Percentiles rank a stretch among this genome's conserved stretches.
Evolutionary conservation across 805 yeast species (phyloP).

Genomic region (Torulaspora maleeae): DNA sequence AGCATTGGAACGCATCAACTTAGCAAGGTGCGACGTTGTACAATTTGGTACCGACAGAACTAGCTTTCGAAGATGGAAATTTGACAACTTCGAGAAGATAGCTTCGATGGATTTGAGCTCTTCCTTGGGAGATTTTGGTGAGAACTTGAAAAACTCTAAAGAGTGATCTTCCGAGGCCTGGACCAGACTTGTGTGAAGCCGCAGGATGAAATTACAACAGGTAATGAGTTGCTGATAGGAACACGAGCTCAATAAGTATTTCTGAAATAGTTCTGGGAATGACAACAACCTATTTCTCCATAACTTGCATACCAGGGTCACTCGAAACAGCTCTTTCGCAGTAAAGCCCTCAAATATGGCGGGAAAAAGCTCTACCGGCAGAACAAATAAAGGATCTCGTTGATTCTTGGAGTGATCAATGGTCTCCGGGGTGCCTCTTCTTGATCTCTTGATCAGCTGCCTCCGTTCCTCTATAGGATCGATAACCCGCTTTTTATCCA

Average conservation of each 20-base stretch:
- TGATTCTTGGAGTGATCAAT: not conserved
- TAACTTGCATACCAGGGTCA: slow-evolving; percentile 19
- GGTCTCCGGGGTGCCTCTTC: not conserved
- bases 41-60: slow-evolving; percentile 21
- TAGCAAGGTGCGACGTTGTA: slow-evolving; percentile 18
- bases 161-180: not conserved
- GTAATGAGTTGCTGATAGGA: slow-evolving; percentile 16
- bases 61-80: slow-evolving; percentile 14
- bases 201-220: slow-evolving; percentile 18
- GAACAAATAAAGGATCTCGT: slow-evolving; percentile 17
- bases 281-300: slow-evolving; percentile 22
- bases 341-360: slow-evolving; percentile 18
- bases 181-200: not conserved
- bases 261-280: slow-evolving; percentile 21
- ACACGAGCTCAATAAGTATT: slow-evolving; percentile 15
- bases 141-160: slow-evolving; percentile 16
- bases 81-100: slow-evolving; percentile 14
- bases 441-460: slow-evolving; percentile 1
- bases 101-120: slow-evolving; percentile 20
- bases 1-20: slow-evolving; percentile 10
- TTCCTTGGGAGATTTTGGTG: slow-evolving; percentile 23
- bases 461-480: slow-evolving; percentile 25
- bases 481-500: slow-evolving; percentile 14
- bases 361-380: slow-evolving; percentile 31
- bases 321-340: slow-evolving; percentile 19